Percentiles rank a stretch among this genome's conserved stretches.
Conservation (phyloP, 129 eudicot genomes). For the Flaveria sonorensis region DNA sequence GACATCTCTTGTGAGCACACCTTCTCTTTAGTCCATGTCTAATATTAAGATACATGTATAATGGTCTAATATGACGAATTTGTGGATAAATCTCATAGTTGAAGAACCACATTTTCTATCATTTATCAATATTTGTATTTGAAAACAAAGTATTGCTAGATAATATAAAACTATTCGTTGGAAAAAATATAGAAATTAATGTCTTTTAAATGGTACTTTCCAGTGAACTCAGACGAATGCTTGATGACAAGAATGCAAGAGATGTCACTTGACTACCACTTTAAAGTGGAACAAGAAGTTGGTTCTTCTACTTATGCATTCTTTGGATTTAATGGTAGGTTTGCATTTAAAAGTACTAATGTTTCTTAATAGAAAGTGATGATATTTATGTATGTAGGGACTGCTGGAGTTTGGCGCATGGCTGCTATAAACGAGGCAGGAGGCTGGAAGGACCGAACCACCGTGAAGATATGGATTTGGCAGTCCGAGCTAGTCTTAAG, state of each 20-base stretch:
- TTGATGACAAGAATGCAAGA: conserved; percentile 96
- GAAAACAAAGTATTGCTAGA: too few relatives aligned
- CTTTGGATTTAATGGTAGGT: conserved; percentile 77
- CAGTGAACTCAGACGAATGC: conserved; percentile 86
- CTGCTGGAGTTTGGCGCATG: conserved; percentile 48
- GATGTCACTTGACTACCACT: conserved; percentile 86
- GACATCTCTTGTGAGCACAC: too few relatives aligned
- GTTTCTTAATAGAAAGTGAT: not conserved
- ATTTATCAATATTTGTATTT: too few relatives aligned
- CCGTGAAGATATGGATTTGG: conserved; percentile 56
- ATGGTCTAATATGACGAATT: too few relatives aligned
- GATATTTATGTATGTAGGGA: conserved; percentile 9
- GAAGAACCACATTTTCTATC: too few relatives aligned
- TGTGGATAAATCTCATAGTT: too few relatives aligned
- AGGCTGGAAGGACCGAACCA: conserved; percentile 59
- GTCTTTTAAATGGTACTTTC: too few relatives aligned
- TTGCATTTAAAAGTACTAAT: not conserved
- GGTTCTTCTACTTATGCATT: conserved; percentile 75
- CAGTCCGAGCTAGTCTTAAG: conserved; percentile 36
- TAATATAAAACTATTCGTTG: too few relatives aligned
- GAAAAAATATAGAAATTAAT: too few relatives aligned
- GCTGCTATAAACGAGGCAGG: conserved; percentile 47
- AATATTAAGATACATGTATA: too few relatives aligned
- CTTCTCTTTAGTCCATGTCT: too few relatives aligned
- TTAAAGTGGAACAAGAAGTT: conserved; percentile 87